These are phyloP conservation scores for sweet orange (Citrus sinensis) DNA, from an alignment of 345 rosid genomes.

Conservation along the genomic window DVS_A1.0 CM039169.1:31306501-31307000, in stretches of 20 bases:
- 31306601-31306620: neutral
- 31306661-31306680: constrained; percentile 7
- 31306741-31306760: constrained; percentile 62
- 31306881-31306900: constrained; percentile 53
- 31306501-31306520: constrained; percentile 36
- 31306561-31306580: neutral
- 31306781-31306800: constrained; percentile 71
- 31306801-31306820: constrained; percentile 91
- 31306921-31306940: constrained; percentile 35
- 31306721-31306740: constrained; percentile 64
- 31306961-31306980: constrained; percentile 32
- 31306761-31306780: constrained; percentile 56
- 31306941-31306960: constrained; percentile 27
- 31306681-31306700: constrained; percentile 90
- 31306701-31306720: constrained; percentile 59
- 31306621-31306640: neutral
- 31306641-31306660: neutral
- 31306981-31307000: constrained; percentile 32
- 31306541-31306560: neutral
- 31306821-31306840: constrained; percentile 60
- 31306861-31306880: constrained; percentile 84
- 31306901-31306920: constrained; percentile 48
- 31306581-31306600: neutral
- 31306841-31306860: constrained; percentile 62
- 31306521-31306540: neutral